phyloP scores from a whole-genome alignment of 2,329 filamentous ascomycete species.

The Phoma sp. region DNA sequence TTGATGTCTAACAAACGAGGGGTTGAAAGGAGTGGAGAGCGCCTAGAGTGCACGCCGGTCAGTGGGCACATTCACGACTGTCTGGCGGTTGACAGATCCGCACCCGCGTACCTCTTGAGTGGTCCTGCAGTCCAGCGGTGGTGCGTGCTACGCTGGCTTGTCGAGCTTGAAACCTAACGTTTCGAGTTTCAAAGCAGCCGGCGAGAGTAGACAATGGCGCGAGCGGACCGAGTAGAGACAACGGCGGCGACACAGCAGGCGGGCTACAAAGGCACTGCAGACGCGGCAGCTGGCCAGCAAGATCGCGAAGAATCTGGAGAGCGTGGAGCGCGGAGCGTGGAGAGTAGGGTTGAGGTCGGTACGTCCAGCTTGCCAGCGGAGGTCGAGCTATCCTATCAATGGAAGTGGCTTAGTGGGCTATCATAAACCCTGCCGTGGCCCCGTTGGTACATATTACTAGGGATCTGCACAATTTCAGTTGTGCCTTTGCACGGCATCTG shows the following conservation, averaged over 20 bases:
- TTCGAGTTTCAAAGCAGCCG: constrained; percentile 41
- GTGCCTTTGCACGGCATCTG: constrained; percentile 19
- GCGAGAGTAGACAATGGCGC: constrained; percentile 31
- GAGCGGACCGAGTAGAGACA: constrained; percentile 18
- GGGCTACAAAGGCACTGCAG: constrained; percentile 30
- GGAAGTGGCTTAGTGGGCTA: constrained; percentile 25
- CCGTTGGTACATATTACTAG: constrained; percentile 24
- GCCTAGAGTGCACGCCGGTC: constrained; percentile 37
- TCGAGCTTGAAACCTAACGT: constrained; percentile 49
- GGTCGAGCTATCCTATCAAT: constrained; percentile 27
- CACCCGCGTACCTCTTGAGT: constrained; percentile 40
- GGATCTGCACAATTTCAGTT: constrained; percentile 26
- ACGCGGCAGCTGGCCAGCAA: constrained; percentile 28
- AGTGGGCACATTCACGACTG: constrained; percentile 30
- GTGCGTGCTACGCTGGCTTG: constrained; percentile 45
- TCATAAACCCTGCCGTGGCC: constrained; percentile 28
- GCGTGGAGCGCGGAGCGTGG: constrained; percentile 23
- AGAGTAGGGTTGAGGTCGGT: constrained; percentile 27
- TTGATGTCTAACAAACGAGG: constrained; percentile 48
- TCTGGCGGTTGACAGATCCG: constrained; percentile 28
- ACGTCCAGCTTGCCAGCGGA: constrained; percentile 24
- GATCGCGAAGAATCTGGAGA: constrained; percentile 21
- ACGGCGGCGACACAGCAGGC: constrained; percentile 18
- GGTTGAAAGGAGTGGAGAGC: constrained; percentile 39
- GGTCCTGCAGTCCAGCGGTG: constrained; percentile 33